Base-by-base conservation (phyloP, 805 yeast species). In the Saturnispora quitensis region DNA sequence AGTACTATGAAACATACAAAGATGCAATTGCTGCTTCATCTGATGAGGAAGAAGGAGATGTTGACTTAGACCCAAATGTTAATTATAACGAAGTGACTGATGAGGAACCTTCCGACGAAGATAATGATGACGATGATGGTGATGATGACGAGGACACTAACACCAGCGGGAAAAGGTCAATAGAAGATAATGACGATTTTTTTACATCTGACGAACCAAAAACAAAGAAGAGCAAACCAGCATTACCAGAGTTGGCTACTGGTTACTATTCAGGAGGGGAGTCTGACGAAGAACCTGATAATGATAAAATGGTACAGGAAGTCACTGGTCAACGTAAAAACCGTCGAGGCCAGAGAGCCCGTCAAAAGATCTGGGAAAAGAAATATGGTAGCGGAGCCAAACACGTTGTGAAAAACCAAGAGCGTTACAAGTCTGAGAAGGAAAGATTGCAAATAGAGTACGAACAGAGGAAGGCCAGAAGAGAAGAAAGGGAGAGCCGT, bases 281-380 rank as follows among this genome's bases (percentile, higher is more conserved):
- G 45, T 82, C 87, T 1, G 95, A 86, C 35, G 80, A 75, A 15
- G 74, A 72, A 34, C 50, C 56, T 10, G 55, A 47, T 8, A 75
- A 73, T 15, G 82, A 78, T 60, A 64, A 71, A 45, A 71, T 75
- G 9, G 80, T 81, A 5, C 76, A 80, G 52, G 73, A 71, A 45
- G 69, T 74, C 3, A 80, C 82, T 1, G 62, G 77, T 28, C 50
- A 55, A 10, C 77, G 91, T 56, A 89, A 89, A 60, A 93, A 93
- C 67, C 77, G 99, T 70, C 81, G 97, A 67, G 99, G 99, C 25
- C 99, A 93, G 71, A 76, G 98, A 54, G 99, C 97, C 1, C 82
- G 99, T 70, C 93, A 91, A 66, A 85, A 86, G 73, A 89, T 93
- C 49, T 93, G 98, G 98, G 99, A 89, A 64, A 72, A 78, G 69